Conservation (phyloP, 2,329 filamentous ascomycete genomes). For the Cylindrodendrum hubeiense region DNA sequence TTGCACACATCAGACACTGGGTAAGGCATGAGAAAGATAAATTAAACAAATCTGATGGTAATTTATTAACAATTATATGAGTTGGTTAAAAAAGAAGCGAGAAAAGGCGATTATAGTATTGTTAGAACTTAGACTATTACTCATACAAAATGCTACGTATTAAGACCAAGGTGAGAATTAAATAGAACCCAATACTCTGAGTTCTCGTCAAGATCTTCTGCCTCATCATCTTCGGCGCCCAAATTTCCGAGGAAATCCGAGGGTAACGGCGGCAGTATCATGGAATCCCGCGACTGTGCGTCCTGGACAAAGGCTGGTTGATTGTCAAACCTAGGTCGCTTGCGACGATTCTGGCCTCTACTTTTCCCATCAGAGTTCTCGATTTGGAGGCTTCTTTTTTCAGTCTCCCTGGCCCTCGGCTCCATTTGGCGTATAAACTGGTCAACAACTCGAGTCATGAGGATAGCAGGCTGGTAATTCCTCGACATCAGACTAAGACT, state of each 20-base stretch:
- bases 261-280: not conserved
- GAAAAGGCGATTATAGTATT: too few relatives aligned
- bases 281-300: not conserved
- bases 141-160: not conserved
- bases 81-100: too few relatives aligned
- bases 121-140: too few relatives aligned
- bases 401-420: not conserved
- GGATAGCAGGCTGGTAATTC: not conserved
- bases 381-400: not conserved
- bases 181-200: not conserved
- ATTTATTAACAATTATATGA: too few relatives aligned
- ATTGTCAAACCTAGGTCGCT: not conserved
- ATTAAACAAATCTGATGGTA: too few relatives aligned
- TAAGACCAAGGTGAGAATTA: not conserved
- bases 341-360: not conserved
- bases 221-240: not conserved
- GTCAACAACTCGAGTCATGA: constrained; percentile 5
- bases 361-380: not conserved
- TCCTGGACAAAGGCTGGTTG: not conserved
- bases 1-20: too few relatives aligned
- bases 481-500: not conserved
- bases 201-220: not conserved
- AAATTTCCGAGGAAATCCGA: not conserved
- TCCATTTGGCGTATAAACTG: not conserved
- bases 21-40: too few relatives aligned